phyloP scores from a whole-genome alignment of 2,329 filamentous ascomycete genomes.

The Pestalotiopsis sp. region DNA sequence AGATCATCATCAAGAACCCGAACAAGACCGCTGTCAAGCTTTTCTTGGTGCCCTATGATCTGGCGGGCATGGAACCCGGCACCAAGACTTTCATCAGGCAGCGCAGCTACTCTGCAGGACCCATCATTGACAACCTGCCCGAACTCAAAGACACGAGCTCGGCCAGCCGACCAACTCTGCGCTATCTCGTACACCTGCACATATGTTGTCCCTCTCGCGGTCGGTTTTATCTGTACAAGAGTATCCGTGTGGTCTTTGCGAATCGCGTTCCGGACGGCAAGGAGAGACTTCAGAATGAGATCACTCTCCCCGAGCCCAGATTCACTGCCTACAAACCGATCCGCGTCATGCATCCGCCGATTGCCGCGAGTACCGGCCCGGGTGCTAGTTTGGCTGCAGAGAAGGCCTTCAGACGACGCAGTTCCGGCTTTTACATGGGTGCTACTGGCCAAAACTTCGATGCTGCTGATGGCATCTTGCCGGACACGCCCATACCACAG shows the following conservation, averaged over 20 bases:
- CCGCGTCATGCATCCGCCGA: slow-evolving; percentile 49
- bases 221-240: slow-evolving; percentile 88
- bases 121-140: slow-evolving; percentile 72
- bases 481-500: slow-evolving; percentile 21
- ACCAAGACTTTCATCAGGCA: slow-evolving; percentile 97
- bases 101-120: slow-evolving; percentile 86
- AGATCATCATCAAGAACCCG: slow-evolving; percentile 97
- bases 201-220: slow-evolving; percentile 86
- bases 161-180: slow-evolving; percentile 69
- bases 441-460: slow-evolving; percentile 36
- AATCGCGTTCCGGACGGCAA: slow-evolving; percentile 96
- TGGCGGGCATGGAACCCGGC: slow-evolving; percentile 88
- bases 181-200: slow-evolving; percentile 90
- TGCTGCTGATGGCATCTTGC: slow-evolving; percentile 32
- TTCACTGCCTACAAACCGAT: slow-evolving; percentile 82
- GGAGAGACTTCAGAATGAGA: slow-evolving; percentile 87
- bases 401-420: slow-evolving; percentile 60
- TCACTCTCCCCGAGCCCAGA: slow-evolving; percentile 83
- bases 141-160: slow-evolving; percentile 26
- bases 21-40: slow-evolving; percentile 98
- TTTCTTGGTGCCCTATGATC: slow-evolving; percentile 90
- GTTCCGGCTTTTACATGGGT: slow-evolving; percentile 50
- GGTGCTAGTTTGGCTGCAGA: slow-evolving; percentile 59
- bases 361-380: slow-evolving; percentile 38
- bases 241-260: slow-evolving; percentile 91